Base-by-base conservation (phyloP, 352 stramenopile genomes). In the Globisporangium cylindrosporum region DNA sequence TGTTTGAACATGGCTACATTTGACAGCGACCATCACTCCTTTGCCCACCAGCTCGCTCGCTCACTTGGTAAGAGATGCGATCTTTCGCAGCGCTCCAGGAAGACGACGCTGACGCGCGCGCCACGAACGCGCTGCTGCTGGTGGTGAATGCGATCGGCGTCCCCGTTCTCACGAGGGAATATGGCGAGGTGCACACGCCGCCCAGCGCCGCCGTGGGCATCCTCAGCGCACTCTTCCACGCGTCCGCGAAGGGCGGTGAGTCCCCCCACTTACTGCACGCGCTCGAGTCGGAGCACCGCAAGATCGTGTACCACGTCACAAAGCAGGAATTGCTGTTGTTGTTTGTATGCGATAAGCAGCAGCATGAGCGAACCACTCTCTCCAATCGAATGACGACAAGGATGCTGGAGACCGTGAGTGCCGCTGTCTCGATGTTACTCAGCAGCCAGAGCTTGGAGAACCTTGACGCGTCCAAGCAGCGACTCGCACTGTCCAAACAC, bases 171-270 rank as follows among this genome's bases (percentile, higher is more conserved):
- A 74, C 84, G 8, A 75, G 82, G 7, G 36, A 73, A 24, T 88
- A 86, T 41, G 79, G 80, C 1, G 70, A 79, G 3, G 77, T 80
- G 7, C 73, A 73, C 29, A 64, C 60, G 4, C 82, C 82, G 43
- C 76, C 82, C 6, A 90, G 75, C 48, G 77, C 78, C 12, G 70
- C 76, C 0, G 66, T 90, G 29, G 80, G 80, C 7, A 76, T 90
- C 32, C 64, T 74, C 41, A 85, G 75, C 46, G 80, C 78, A 10
- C 43, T 90, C 62, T 86, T 76, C 62, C 77, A 90, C 53, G 82
- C 82, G 41, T 68, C 78, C 34, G 66, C 58, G 18, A 73, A 73
- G 18, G 54, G 43, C 41, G 41, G 49, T 25, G 43, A 10, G 4
- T 60, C 59, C 1, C 32, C 29, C 20, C 55, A 61, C 29, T 63